Conservation (phyloP, 805 yeast species). For the Saccharomyces paradoxus region DNA sequence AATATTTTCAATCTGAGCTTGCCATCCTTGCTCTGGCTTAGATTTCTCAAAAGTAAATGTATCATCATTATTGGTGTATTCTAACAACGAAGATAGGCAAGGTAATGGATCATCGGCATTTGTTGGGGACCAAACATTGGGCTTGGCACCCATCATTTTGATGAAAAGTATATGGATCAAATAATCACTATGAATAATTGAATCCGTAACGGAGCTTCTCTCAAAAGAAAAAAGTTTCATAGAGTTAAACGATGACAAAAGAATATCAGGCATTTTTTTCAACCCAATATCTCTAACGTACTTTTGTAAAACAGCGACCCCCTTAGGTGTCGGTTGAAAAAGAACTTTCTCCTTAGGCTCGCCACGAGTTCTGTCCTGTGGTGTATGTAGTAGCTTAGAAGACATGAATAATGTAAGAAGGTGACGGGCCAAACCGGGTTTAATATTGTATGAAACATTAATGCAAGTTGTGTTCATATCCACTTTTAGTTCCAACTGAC, state of each 20-base stretch:
- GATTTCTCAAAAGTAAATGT: conserved; percentile 22
- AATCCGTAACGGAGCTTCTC: conserved; percentile 50
- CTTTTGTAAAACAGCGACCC: conserved; percentile 58
- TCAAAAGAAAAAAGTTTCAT: conserved; percentile 65
- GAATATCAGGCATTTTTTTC: conserved; percentile 38
- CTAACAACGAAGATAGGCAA: conserved; percentile 28
- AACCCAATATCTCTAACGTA: conserved; percentile 55
- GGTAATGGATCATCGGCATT: conserved; percentile 45
- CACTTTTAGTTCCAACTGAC: conserved; percentile 38
- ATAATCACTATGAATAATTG: conserved; percentile 51
- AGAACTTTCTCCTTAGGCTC: conserved; percentile 36
- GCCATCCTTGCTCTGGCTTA: conserved; percentile 7
- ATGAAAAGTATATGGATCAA: conserved; percentile 59
- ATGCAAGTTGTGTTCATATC: conserved; percentile 45
- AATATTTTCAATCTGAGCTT: conserved; percentile 6
- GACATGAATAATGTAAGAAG: conserved; percentile 46
- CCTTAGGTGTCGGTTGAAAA: conserved; percentile 88
- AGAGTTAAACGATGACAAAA: conserved; percentile 55
- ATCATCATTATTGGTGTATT: conserved; percentile 27
- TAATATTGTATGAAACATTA: conserved; percentile 47
- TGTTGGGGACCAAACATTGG: conserved; percentile 62
- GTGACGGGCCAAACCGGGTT: conserved; percentile 39
- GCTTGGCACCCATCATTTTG: conserved; percentile 53
- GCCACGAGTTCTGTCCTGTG: conserved; percentile 59
- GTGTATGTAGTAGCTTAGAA: conserved; percentile 63